A percentile compares a stretch with the other conserved stretches of the same genome.
These are phyloP conservation scores for Exophiala oligosperma DNA, from an alignment of 2,329 filamentous ascomycete species.

Conservation along the genomic window DNA sequence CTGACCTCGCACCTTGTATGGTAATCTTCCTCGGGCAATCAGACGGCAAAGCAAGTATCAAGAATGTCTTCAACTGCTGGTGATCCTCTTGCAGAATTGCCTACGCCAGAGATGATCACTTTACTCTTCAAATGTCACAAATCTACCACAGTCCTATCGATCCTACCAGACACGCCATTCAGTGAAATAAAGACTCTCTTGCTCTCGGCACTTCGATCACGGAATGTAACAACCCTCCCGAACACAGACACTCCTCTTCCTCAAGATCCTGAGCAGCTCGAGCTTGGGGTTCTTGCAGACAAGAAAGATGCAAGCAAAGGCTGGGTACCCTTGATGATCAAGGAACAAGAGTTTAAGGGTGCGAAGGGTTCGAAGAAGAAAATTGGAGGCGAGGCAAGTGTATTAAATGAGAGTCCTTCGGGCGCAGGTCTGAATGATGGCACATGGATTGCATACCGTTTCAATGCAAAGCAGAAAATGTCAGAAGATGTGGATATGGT, in stretches of 20 bases:
- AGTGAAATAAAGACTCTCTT: conserved; percentile 59
- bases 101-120: conserved; percentile 56
- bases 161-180: conserved; percentile 55
- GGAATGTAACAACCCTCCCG: conserved; percentile 35
- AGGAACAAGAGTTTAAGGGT: conserved; percentile 31
- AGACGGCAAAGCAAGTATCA: background rate
- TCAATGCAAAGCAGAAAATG: conserved; percentile 23
- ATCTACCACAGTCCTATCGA: conserved; percentile 68
- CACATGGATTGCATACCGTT: conserved; percentile 41
- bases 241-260: conserved; percentile 42
- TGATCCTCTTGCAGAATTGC: conserved; percentile 18
- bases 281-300: conserved; percentile 50
- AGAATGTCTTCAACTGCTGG: conserved; percentile 2
- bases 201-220: conserved; percentile 54
- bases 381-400: conserved; percentile 33
- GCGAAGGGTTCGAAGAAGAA: conserved; percentile 30
- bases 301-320: conserved; percentile 50
- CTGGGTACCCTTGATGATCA: conserved; percentile 46
- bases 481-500: conserved; percentile 13
- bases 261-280: conserved; percentile 41
- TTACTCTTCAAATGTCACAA: conserved; percentile 72
- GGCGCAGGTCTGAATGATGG: conserved; percentile 43
- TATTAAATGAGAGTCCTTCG: conserved; percentile 34
- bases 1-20: no score
- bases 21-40: no score